Evolutionary conservation across 176 grass and related monocot species (phyloP), one percentile per base, ranked within the genome.

Genomic region (Pontederia crassipes): DNA sequence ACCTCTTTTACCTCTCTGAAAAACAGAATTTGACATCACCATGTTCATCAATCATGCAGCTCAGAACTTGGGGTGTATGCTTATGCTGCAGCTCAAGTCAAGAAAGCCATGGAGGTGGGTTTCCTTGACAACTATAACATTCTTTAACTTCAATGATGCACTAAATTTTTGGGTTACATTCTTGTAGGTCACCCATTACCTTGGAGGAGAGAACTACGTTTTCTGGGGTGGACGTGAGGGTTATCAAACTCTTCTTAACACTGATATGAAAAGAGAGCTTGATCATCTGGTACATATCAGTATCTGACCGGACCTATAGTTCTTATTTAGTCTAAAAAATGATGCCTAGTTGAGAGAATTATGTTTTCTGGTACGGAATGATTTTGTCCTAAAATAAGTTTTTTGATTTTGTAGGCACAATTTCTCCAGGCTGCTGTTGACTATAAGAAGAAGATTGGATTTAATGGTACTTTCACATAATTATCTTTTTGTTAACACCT

Each of bases 201-300:
- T 91, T 49, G 87, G 93, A 12, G 93, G 87, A 55, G 93, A 97
- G 82, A 97, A 97, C 69, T 92, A 97, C 66, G 84, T 97, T 54
- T 97, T 92, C 48, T 97, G 93, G 92, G 93, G 87, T 71, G 93
- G 93, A 40, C 80, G 87, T 72, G 93, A 97, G 68, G 87, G 87
- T 46, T 97, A 97, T 61, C 93, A 92, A 70, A 85, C 93, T 74
- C 87, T 97, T 82, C 69, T 92, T 55, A 97, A 97, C 54, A 97
- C 93, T 8, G 84, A 92, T 68, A 97, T 91, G 87, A 76, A 97
- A 79, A 91, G 71, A 76, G 93, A 92, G 74, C 87, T 91, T 74
- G 87, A 97, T 59, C 93, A 97, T 85, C 64, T 97, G 81, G 84
- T 91, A 85, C 62, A 68, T 57, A 11, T 17, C 24, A 28, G 0